A percentile compares a stretch with the other conserved stretches of the same genome.
Conservation (phyloP, 495 filamentous ascomycete species). For the Tetracladium setigerum region DNA sequence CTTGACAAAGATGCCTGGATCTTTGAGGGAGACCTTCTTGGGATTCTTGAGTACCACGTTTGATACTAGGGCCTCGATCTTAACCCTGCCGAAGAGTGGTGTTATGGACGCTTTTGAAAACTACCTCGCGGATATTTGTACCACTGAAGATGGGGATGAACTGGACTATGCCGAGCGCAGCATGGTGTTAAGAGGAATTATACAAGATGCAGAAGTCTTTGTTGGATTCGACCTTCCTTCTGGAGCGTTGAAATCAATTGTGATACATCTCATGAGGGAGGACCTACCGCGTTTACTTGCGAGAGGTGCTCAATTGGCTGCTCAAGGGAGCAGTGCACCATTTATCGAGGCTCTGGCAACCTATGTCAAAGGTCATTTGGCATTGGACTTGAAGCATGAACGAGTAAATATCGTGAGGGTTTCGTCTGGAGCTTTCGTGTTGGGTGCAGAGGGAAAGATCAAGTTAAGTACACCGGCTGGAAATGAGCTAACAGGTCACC, state of each 20-base stretch:
- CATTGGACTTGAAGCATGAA: conserved; percentile 38
- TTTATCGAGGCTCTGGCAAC: conserved; percentile 35
- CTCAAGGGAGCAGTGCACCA: conserved; percentile 10
- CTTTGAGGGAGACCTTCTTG: conserved; percentile 41
- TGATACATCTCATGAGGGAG: conserved; percentile 34
- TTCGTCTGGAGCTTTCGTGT: conserved; percentile 45
- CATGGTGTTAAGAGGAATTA: conserved; percentile 1
- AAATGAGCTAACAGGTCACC: conserved; percentile 18
- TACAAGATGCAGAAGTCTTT: conserved; percentile 11
- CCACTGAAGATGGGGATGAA: conserved; percentile 15
- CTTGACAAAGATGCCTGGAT: conserved; percentile 41
- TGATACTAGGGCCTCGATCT: conserved; percentile 37
- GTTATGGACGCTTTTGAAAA: conserved; percentile 21
- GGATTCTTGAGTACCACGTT: conserved; percentile 43
- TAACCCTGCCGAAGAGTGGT: conserved; percentile 35
- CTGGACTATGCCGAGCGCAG: conserved; percentile 6
- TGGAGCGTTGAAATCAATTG: conserved; percentile 35
- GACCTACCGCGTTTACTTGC: conserved; percentile 23
- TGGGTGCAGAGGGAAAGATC: conserved; percentile 42
- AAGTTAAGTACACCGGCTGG: conserved; percentile 37
- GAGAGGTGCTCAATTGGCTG: conserved; percentile 6
- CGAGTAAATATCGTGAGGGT: conserved; percentile 41
- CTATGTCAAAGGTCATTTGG: conserved; percentile 41
- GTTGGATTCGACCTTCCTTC: conserved; percentile 15
- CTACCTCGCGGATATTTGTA: conserved; percentile 13